Percentiles rank a stretch among this genome's conserved stretches.
These are phyloP conservation scores for Fonsecaea pedrosoi DNA, from an alignment of 2,329 filamentous ascomycete species.

Conservation along the genomic window DNA sequence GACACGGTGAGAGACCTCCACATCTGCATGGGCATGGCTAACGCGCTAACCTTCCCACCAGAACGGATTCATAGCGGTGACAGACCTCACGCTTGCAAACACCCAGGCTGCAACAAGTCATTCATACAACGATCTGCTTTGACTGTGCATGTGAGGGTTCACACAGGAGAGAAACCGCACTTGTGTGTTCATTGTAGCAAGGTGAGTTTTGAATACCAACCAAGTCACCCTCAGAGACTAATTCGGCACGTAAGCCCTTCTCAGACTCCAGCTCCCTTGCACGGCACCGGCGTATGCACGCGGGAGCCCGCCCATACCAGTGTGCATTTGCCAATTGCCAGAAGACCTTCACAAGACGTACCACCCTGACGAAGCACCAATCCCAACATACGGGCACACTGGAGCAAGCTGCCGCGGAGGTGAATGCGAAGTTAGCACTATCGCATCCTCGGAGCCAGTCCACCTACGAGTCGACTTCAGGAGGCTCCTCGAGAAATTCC, in stretches of 20 bases:
- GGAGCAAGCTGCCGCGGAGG: conserved; percentile 88
- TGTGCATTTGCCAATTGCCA: conserved; percentile 97
- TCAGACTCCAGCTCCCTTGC: conserved; percentile 95
- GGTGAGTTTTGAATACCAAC: conserved; percentile 60
- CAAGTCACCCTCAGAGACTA: conserved; percentile 36
- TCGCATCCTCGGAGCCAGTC: conserved; percentile 49
- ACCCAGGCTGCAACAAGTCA: conserved; percentile 85
- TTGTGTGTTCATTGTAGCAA: conserved; percentile 97
- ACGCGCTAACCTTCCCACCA: conserved; percentile 48
- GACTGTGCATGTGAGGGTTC: conserved; percentile 92
- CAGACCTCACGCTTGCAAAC: conserved; percentile 90
- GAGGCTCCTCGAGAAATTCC: conserved; percentile 55
- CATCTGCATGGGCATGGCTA: conserved; percentile 12
- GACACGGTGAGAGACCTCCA: conserved; percentile 74
- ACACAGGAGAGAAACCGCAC: conserved; percentile 97
- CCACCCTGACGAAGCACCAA: conserved; percentile 92
- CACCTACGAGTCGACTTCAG: conserved; percentile 52
- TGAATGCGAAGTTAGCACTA: conserved; percentile 79
- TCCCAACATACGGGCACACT: conserved; percentile 95
- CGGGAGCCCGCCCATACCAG: conserved; percentile 94
- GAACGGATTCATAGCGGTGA: conserved; percentile 95
- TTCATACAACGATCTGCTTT: conserved; percentile 97
- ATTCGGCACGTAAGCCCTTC: conserved; percentile 70
- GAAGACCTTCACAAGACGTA: conserved; percentile 96
- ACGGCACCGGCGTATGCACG: conserved; percentile 91